Base-by-base conservation (phyloP, 1,284 basidiomycete genomes). In the Veloboletus limbatus region DNA sequence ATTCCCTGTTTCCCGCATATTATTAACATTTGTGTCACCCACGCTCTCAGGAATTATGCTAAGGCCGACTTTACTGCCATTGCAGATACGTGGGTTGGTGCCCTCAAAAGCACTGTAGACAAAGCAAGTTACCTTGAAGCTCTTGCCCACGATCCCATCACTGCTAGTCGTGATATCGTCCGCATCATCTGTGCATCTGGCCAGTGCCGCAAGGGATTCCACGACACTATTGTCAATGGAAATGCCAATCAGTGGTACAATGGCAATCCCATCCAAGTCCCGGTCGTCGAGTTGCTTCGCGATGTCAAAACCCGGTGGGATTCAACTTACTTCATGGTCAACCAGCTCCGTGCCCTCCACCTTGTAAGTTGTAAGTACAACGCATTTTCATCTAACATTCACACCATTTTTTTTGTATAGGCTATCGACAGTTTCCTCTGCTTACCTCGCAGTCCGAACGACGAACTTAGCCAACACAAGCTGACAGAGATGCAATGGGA, bases 1-100 rank as follows among this genome's bases (percentile, higher is more conserved):
- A 30, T 46, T 24, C 20, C 24, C 2, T 46, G 44, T 17, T 46
- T 46, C n/a, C 44, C 31, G 2, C 44, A 46, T n/a, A 40, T 40
- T 8, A 17, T 42, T 4, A 32, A 46, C 21, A 33, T 46, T 8
- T 46, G 44, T 30, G 26, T 35, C 9, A 24, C 16, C 4, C 44
- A 45, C 26, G 11, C n/a, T 5, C 11, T 45, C 30, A 20, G 21
- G 30, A 20, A 22, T 11, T 45, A 33, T 8, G 6, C 36, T 8
- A 24, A 3, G 1, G 22, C 44, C 3, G 31, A 45, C 27, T 36
- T 37, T n/a, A 37, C n/a, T 16, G n/a, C 9, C 4, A 14, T 34
- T 24, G 8, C 18, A 5, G 14, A 3, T 5, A 43, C 18, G 4
- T 43, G 33, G 26, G 10, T 21, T 10, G 21, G 22, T 4, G n/a